Evolutionary conservation across 2,329 filamentous ascomycete genomes (phyloP).

Genomic region (Graphilbum sp.): DNA sequence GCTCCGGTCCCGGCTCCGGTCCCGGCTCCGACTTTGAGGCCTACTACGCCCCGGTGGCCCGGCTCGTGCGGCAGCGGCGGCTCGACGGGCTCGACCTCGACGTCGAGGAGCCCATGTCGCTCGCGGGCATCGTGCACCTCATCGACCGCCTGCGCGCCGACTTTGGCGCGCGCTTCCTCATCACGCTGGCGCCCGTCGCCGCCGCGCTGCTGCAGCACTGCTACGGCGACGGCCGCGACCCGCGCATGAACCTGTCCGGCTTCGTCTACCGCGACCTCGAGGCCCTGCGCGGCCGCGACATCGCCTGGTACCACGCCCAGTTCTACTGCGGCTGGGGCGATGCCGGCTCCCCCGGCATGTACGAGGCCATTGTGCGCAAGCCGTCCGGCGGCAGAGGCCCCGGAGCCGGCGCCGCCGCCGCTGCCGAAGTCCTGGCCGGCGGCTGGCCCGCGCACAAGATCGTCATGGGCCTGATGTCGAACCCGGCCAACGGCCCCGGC

Average conservation of each 20-base stretch:
- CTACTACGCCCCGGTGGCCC: conserved; percentile 50
- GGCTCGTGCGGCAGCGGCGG: conserved; percentile 37
- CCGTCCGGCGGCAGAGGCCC: conserved; percentile 53
- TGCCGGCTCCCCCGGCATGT: conserved; percentile 32
- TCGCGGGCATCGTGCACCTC: conserved; percentile 43
- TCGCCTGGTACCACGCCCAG: conserved; percentile 69
- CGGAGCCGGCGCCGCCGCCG: conserved; percentile 58
- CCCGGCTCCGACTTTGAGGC: conserved; percentile 36
- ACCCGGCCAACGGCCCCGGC: conserved; percentile 51
- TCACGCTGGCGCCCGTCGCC: conserved; percentile 65
- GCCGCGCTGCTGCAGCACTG: conserved; percentile 44
- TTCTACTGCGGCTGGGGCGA: conserved; percentile 78
- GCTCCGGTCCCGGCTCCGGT: conserved; percentile 9
- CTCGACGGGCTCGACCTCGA: conserved; percentile 58
- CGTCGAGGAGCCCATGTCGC: conserved; percentile 56
- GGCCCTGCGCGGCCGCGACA: conserved; percentile 40
- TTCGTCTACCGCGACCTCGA: conserved; percentile 62
- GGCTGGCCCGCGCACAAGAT: conserved; percentile 55
- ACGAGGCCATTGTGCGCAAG: conserved; percentile 26
- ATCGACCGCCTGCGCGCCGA: conserved; percentile 49
- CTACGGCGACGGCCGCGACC: conserved; percentile 17
- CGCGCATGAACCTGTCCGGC: conserved; percentile 51
- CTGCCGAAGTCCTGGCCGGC: conserved; percentile 36
- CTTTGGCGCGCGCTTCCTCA: conserved; percentile 50
- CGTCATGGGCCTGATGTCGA: conserved; percentile 61